Conservation (phyloP, 768 basidiomycete genomes). For the Pulveroboletus ravenelii region DNA sequence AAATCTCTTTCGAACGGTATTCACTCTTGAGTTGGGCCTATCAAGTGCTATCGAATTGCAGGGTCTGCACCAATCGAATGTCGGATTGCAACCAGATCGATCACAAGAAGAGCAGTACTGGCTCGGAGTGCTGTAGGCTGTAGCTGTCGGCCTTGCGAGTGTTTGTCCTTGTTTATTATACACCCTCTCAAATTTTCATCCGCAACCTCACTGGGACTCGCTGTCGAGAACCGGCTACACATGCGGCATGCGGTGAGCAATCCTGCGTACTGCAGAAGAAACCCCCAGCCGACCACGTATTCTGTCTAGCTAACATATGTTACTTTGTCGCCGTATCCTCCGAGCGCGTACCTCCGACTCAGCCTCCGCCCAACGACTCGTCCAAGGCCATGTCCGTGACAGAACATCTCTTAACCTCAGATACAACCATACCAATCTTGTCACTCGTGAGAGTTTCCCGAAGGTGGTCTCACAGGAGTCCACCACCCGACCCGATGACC, state of each 20-base stretch:
- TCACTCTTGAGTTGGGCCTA: too few species aligned
- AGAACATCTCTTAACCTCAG: slow-evolving; percentile 7
- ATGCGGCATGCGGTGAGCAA: slow-evolving; percentile 58
- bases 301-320: slow-evolving; percentile 66
- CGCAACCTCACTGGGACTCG: slow-evolving; percentile 12
- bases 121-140: too few species aligned
- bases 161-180: slow-evolving; percentile 25
- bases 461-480: slow-evolving; percentile 3
- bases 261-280: background rate
- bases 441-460: slow-evolving; percentile 12
- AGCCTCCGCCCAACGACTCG: slow-evolving; percentile 18
- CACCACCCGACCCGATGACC: background rate
- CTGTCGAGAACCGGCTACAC: slow-evolving; percentile 25
- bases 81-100: too few species aligned
- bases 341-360: slow-evolving; percentile 41
- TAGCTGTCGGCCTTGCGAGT: background rate
- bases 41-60: too few species aligned
- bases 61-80: too few species aligned
- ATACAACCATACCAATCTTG: slow-evolving; percentile 10
- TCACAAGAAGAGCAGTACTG: too few species aligned
- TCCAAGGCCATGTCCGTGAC: slow-evolving; percentile 17
- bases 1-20: background rate
- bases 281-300: background rate
- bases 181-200: slow-evolving; percentile 26
- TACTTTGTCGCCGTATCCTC: slow-evolving; percentile 59